Evolutionary conservation across 768 basidiomycete genomes (phyloP).

Genomic region (Leucosporidium yakuticum): DNA sequence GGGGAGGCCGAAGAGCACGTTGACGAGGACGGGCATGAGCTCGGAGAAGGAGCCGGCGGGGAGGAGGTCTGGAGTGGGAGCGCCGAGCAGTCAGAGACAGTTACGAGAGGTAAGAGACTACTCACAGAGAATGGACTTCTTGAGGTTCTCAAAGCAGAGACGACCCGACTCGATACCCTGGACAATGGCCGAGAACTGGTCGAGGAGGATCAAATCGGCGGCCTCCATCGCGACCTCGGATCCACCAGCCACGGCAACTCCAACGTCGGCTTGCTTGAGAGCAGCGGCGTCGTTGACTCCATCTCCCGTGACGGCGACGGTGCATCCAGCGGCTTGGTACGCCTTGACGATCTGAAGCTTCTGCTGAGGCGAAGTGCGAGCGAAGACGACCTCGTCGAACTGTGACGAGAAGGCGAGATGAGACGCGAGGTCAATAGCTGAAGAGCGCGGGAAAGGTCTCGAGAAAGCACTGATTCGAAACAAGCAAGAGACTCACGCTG

Average conservation of each 20-base stretch:
- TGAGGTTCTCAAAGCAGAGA: conserved; percentile 60
- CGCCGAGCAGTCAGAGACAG: no score
- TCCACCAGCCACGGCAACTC: conserved; percentile 53
- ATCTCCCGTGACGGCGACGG: conserved; percentile 63
- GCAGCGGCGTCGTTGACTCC: conserved; percentile 60
- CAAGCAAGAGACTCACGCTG: conserved; percentile 40
- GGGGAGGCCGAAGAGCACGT: conserved; percentile 57
- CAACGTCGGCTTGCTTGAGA: conserved; percentile 58
- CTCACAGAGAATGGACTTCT: conserved; percentile 35
- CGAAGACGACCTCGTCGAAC: conserved; percentile 52
- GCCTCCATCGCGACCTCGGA: conserved; percentile 33
- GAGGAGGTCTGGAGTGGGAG: conserved; percentile 3
- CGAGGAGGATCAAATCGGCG: conserved; percentile 43
- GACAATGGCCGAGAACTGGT: conserved; percentile 44
- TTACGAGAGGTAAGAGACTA: no score
- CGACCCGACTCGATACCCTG: conserved; percentile 44
- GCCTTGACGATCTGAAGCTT: conserved; percentile 61
- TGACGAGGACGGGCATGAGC: conserved; percentile 57
- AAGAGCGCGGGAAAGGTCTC: conserved; percentile 43
- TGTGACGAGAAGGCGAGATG: neutral
- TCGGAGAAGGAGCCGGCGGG: conserved; percentile 59
- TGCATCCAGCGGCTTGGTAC: conserved; percentile 52
- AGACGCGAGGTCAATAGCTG: conserved; percentile 13
- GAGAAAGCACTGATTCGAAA: no score
- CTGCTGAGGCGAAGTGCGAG: conserved; percentile 60